phyloP scores from a whole-genome alignment of 192 early-diverging fungal species.

The Coemansia sp. region DNA sequence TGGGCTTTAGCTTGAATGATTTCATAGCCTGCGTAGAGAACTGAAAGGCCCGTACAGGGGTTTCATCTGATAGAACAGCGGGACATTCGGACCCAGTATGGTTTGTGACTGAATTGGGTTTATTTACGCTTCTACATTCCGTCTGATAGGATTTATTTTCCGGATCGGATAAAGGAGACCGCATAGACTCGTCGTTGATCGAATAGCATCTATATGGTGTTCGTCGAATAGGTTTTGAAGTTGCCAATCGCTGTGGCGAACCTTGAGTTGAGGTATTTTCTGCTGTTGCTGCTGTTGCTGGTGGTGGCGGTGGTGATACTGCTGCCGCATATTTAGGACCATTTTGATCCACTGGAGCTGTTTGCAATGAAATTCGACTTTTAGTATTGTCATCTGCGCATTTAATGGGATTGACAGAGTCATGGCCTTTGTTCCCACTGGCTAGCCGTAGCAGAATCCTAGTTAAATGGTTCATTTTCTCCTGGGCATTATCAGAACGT shows the following conservation, averaged over 20 bases:
- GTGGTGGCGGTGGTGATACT: background rate
- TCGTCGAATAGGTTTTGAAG: background rate
- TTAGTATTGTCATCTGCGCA: background rate
- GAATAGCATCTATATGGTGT: background rate
- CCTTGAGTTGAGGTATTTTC: too few species aligned
- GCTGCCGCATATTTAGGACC: background rate
- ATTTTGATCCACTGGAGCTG: background rate
- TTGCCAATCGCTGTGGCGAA: background rate
- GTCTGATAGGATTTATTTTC: background rate
- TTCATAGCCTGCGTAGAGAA: conserved; percentile 15
- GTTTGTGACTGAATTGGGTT: background rate
- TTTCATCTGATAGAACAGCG: background rate
- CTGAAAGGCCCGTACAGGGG: conserved; percentile 17
- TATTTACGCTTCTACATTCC: background rate
- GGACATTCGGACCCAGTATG: background rate
- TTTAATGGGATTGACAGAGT: background rate
- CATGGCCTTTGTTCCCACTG: background rate
- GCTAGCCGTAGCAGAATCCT: conserved; percentile 1
- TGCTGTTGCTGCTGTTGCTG: too few species aligned
- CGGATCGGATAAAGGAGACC: background rate
- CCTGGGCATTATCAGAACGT: conserved; percentile 23
- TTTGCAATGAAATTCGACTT: background rate
- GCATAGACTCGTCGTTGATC: background rate
- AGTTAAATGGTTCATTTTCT: conserved; percentile 33
- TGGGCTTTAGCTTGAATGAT: conserved; percentile 39